Evolutionary conservation across 2,329 filamentous ascomycete species (phyloP).

Genomic region (Ophiostoma perfectum): DNA sequence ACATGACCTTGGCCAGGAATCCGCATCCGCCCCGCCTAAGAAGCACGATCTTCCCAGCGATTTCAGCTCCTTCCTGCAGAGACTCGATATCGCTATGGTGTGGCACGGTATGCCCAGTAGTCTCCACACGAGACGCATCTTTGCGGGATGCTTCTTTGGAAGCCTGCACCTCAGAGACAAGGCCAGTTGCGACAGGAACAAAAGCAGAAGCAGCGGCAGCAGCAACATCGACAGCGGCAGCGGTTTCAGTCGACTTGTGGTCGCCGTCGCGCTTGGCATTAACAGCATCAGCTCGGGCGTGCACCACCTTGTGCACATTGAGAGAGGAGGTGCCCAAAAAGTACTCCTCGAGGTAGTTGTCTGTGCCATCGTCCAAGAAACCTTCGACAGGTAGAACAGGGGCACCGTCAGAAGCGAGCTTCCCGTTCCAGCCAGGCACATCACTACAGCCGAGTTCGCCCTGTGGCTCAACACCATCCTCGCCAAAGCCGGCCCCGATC

Average conservation of each 20-base stretch:
- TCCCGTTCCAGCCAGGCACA: slow-evolving; percentile 78
- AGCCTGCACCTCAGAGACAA: neutral
- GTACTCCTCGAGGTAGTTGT: slow-evolving; percentile 69
- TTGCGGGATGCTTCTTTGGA: slow-evolving; percentile 6
- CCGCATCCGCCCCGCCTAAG: slow-evolving; percentile 91
- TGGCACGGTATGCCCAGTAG: slow-evolving; percentile 2
- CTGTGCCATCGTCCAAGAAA: slow-evolving; percentile 65
- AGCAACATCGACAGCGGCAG: neutral
- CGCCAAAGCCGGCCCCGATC: slow-evolving; percentile 87
- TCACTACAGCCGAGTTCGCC: slow-evolving; percentile 94
- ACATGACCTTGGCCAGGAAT: slow-evolving; percentile 94
- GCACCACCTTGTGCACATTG: slow-evolving; percentile 12
- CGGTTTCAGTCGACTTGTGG: neutral
- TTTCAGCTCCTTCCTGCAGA: slow-evolving; percentile 85
- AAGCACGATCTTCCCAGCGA: slow-evolving; percentile 85
- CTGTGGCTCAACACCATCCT: slow-evolving; percentile 65
- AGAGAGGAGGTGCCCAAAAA: slow-evolving; percentile 24
- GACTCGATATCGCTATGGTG: slow-evolving; percentile 86
- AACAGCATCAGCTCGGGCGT: slow-evolving; percentile 5
- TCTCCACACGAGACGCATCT: neutral
- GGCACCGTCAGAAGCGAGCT: slow-evolving; percentile 33
- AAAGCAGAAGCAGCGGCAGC: neutral
- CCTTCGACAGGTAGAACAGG: slow-evolving; percentile 41
- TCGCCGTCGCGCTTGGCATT: neutral
- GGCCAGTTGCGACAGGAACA: neutral